These are phyloP conservation scores for Desmodesmus armatus DNA, from an alignment of 139 green algal species.

Conservation along the genomic window DNA sequence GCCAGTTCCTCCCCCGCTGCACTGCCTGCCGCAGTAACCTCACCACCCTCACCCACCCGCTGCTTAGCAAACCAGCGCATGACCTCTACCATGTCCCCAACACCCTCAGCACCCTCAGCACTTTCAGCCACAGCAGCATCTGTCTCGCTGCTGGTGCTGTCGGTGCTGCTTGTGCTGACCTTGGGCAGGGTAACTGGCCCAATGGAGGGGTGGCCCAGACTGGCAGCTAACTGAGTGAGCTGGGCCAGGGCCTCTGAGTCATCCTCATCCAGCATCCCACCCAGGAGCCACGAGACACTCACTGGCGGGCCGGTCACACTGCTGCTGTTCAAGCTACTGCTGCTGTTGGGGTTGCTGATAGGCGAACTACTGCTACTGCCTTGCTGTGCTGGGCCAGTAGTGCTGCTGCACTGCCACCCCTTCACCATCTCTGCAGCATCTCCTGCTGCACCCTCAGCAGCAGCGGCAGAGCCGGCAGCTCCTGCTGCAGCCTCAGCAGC, in stretches of 20 bases:
- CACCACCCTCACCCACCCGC: too few relatives aligned
- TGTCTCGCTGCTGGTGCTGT: not conserved
- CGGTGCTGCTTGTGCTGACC: not conserved
- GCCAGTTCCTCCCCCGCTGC: not conserved
- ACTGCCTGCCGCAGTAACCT: too few relatives aligned
- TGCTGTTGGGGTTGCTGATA: conserved; percentile 20
- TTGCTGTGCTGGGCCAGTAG: not conserved
- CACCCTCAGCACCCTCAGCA: too few relatives aligned
- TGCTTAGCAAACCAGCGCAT: too few relatives aligned
- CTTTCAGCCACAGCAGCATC: too few relatives aligned
- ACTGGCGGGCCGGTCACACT: not conserved
- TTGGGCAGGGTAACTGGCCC: not conserved
- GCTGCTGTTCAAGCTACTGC: conserved; percentile 3
- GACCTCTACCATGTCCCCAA: too few relatives aligned
- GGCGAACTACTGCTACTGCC: not conserved
- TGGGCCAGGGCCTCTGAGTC: not conserved
- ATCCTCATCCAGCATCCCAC: not conserved
- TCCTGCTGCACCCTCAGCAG: conserved; percentile 5
- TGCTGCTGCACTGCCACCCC: not conserved
- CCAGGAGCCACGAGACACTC: not conserved
- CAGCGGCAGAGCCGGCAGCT: conserved; percentile 8
- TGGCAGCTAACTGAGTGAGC: conserved; percentile 19
- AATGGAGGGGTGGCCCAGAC: conserved; percentile 17
- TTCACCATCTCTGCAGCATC: conserved; percentile 26
- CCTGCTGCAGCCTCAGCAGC: not conserved